phyloP scores from a whole-genome alignment of 345 rosid genomes.

The Eucalyptus victrix region DNA sequence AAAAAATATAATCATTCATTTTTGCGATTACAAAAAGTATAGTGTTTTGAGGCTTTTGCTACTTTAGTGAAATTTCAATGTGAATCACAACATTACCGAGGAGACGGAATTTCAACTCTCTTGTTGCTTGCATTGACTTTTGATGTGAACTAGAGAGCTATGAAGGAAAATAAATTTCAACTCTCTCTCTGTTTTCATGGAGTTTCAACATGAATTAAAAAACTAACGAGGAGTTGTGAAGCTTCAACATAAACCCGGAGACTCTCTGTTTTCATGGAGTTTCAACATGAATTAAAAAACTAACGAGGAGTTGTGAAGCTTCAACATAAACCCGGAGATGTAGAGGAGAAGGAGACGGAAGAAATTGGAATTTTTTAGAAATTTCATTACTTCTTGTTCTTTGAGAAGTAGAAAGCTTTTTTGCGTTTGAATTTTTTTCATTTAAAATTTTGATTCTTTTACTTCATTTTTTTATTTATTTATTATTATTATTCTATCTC shows the following conservation, averaged over 20 bases:
- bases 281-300: background rate
- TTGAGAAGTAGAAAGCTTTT: background rate
- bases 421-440: no score
- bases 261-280: background rate
- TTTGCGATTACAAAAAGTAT: no score
- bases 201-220: background rate
- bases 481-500: no score
- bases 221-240: background rate
- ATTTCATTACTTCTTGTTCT: background rate
- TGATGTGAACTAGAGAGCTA: background rate
- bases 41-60: background rate
- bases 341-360: background rate
- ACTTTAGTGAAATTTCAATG: background rate
- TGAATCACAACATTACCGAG: no score
- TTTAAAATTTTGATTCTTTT: no score
- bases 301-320: no score
- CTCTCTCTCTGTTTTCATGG: background rate
- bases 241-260: no score
- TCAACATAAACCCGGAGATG: background rate
- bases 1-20: background rate
- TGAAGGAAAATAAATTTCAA: background rate
- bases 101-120: background rate
- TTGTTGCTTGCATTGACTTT: background rate
- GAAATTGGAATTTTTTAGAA: background rate
- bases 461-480: no score